Conservation (phyloP, 1,139 yeast species). For the Blastobotrys proliferans region DNA sequence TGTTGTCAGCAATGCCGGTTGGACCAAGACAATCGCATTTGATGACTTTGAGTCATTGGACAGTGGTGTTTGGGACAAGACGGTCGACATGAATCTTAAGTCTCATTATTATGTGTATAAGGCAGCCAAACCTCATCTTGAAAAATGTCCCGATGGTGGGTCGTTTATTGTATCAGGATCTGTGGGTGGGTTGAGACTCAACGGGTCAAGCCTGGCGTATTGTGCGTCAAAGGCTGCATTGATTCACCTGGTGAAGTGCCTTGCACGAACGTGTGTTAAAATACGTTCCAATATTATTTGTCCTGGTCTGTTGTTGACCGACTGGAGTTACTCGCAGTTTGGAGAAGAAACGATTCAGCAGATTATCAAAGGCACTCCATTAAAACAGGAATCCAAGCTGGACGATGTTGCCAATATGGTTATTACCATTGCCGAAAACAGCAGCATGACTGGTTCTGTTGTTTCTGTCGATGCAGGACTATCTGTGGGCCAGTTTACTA, state of each 20-base stretch:
- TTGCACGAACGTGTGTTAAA: conserved; percentile 34
- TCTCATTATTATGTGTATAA: conserved; percentile 39
- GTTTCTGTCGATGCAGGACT: conserved; percentile 36
- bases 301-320: conserved; percentile 41
- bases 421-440: conserved; percentile 34
- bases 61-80: conserved; percentile 27
- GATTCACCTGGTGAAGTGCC: conserved; percentile 37
- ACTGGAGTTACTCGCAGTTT: conserved; percentile 40
- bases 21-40: conserved; percentile 23
- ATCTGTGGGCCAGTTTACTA: too few species aligned
- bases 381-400: conserved; percentile 32
- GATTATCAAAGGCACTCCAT: conserved; percentile 30
- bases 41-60: conserved; percentile 23
- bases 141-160: conserved; percentile 37
- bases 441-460: conserved; percentile 37
- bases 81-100: conserved; percentile 29
- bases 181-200: conserved; percentile 37
- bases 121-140: conserved; percentile 36
- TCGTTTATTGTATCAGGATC: conserved; percentile 39
- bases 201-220: conserved; percentile 41
- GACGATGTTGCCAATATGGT: conserved; percentile 38
- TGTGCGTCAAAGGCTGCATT: conserved; percentile 40
- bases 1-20: conserved; percentile 34
- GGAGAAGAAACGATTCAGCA: conserved; percentile 31
- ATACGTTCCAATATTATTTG: conserved; percentile 39